These are phyloP conservation scores for Tetrapisispora arboricola DNA, from an alignment of 805 yeast species.

Conservation along the genomic window DNA sequence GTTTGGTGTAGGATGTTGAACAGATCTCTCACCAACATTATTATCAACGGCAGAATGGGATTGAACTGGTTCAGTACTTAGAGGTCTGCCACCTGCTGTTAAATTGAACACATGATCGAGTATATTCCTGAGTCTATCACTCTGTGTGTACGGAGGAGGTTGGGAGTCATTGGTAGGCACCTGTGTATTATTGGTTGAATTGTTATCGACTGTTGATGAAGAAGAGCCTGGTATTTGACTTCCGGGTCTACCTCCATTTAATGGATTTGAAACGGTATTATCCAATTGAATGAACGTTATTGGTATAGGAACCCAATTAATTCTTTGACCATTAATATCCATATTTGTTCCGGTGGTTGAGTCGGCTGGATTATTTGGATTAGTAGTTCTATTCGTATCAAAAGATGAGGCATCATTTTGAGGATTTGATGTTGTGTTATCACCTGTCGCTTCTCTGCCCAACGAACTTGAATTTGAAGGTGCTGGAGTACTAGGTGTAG, in stretches of 20 bases:
- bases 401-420: no score
- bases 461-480: not conserved
- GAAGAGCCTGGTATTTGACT: not conserved
- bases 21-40: not conserved
- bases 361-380: not conserved
- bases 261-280: not conserved
- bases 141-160: slow-evolving; percentile 5
- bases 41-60: not conserved
- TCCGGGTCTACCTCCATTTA: not conserved
- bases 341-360: not conserved
- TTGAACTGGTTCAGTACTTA: not conserved
- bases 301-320: slow-evolving; percentile 15
- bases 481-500: not conserved
- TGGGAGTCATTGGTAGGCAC: no score
- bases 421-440: not conserved
- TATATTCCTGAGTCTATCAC: slow-evolving; percentile 18
- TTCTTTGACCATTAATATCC: slow-evolving; percentile 4
- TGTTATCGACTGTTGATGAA: not conserved
- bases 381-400: no score
- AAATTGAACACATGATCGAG: slow-evolving; percentile 16
- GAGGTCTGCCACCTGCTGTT: not conserved
- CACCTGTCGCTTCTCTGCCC: not conserved
- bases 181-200: not conserved
- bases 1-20: not conserved
- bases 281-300: slow-evolving; percentile 8